Conservation (phyloP, 768 basidiomycete genomes). For the Auriscalpium orientale region DNA sequence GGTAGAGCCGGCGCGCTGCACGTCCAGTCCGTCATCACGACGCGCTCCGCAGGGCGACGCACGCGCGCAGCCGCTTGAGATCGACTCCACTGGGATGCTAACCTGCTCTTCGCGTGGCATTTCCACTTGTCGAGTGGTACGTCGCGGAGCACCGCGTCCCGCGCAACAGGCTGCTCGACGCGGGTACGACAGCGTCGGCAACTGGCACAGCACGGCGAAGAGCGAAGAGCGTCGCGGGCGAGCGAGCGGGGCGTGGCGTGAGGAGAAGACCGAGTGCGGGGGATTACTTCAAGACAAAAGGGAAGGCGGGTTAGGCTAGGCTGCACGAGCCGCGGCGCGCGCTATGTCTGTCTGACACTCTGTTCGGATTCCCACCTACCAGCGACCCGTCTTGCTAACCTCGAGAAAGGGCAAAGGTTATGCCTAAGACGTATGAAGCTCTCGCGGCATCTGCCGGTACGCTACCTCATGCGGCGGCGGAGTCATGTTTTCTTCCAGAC, state of each 20-base stretch:
- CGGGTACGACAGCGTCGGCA: conserved; percentile 96
- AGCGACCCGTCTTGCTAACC: no score
- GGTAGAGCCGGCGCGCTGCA: conserved; percentile 90
- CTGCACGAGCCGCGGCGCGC: no score
- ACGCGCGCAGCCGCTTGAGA: conserved; percentile 79
- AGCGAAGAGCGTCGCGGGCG: conserved; percentile 62
- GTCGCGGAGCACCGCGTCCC: conserved; percentile 78
- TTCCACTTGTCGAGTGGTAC: conserved; percentile 82
- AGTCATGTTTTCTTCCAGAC: no score
- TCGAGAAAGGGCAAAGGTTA: no score
- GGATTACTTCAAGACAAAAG: conserved; percentile 78
- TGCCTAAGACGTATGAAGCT: no score
- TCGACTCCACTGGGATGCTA: conserved; percentile 87
- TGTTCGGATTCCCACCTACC: no score
- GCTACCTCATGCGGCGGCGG: no score
- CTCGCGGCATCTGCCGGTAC: no score
- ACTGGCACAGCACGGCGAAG: conserved; percentile 92
- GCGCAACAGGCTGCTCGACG: conserved; percentile 76
- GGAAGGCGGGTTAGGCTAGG: conserved; percentile 2
- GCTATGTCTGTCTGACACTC: no score
- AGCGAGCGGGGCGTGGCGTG: conserved; percentile 77
- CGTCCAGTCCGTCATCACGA: conserved; percentile 87
- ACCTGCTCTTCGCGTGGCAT: conserved; percentile 86
- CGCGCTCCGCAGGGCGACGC: conserved; percentile 92
- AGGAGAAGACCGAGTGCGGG: conserved; percentile 90